Percentiles rank a stretch among this genome's conserved stretches.
Conservation (phyloP, 345 rosid genomes). For the Moricandia moricandioides region DNA sequence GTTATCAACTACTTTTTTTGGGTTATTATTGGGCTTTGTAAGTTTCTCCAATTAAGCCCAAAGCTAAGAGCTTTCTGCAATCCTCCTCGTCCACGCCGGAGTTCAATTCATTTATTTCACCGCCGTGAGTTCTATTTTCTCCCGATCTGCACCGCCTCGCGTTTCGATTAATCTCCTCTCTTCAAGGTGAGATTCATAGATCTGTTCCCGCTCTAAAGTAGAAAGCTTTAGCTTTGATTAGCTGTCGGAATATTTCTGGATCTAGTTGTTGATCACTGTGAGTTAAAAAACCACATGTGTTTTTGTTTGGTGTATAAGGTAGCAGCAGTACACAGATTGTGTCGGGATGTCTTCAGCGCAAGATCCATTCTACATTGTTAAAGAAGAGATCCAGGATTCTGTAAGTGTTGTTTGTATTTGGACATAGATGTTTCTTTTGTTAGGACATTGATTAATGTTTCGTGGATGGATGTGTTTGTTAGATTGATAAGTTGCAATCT, state of each 20-base stretch:
- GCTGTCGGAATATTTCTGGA: neutral
- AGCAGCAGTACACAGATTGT: neutral
- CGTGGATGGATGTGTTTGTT: constrained; percentile 16
- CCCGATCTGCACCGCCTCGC: neutral
- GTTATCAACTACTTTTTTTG: neutral
- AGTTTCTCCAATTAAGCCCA: constrained; percentile 12
- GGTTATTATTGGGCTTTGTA: constrained; percentile 20
- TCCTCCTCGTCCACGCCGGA: constrained; percentile 25
- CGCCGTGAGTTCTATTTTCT: constrained; percentile 23
- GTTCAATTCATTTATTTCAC: neutral
- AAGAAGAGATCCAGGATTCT: constrained; percentile 97
- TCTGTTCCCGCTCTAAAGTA: neutral
- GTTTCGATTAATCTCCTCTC: neutral
- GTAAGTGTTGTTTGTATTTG: constrained; percentile 44
- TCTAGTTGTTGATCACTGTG: constrained; percentile 14
- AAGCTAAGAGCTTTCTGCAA: neutral
- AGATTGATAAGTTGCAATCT: constrained; percentile 93
- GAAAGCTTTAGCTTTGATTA: neutral
- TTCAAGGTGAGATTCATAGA: neutral
- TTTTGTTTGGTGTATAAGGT: constrained; percentile 4
- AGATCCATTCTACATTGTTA: constrained; percentile 95
- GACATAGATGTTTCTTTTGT: neutral
- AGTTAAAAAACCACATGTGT: neutral
- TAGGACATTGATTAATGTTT: constrained; percentile 14
- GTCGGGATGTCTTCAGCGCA: constrained; percentile 84